Base-by-base conservation (phyloP, 495 filamentous ascomycete genomes). In the Oleoguttula mirabilis region DNA sequence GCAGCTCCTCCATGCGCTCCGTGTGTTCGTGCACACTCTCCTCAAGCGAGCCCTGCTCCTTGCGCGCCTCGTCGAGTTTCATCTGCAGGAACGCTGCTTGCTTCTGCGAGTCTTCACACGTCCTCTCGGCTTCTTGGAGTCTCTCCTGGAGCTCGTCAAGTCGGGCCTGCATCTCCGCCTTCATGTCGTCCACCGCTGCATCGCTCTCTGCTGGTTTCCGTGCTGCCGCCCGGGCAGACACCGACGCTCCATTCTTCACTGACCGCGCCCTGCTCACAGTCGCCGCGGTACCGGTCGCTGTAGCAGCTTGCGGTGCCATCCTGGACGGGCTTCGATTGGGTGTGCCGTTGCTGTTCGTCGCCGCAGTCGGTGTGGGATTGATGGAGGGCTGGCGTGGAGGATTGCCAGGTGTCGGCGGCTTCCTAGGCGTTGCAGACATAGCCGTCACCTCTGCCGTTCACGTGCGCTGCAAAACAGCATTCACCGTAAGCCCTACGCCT, bases 71-170 rank as follows among this genome's bases (percentile, higher is more conserved):
- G 50, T 95, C 86, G 1, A 96, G 71, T 48, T 81, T 76, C 52
- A 78, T 75, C 65, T 95, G 86, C 23, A 96, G 60, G 10, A 92
- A 77, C 44, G 86, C 82, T 19, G 80, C 64, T 60, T 96, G 84
- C 51, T 84, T 85, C 61, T 77, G 77, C 54, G 79, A 81, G 48
- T 90, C 77, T 50, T 92, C 85, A 8, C 82, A 80, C 14, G 73
- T 71, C 3, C 61, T 70, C 59, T 95, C 88, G 11, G 86, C 80
- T 57, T 82, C 85, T 53, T 79, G 73, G 30, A 95, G 65, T 27
- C 86, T 72, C 39, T 77, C 76, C 52, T 83, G 84, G 31, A 96
- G 60, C 45, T 98, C 90, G 32, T 92, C 84, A 32, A 96, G 71
- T 30, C 86, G 64, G 3, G 83, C 77, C 16, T 84, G 74, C 38